These are phyloP conservation scores for Immersiporthe knoxdaviesiana DNA, from an alignment of 2,329 filamentous ascomycete genomes.

Conservation along the genomic window DNA sequence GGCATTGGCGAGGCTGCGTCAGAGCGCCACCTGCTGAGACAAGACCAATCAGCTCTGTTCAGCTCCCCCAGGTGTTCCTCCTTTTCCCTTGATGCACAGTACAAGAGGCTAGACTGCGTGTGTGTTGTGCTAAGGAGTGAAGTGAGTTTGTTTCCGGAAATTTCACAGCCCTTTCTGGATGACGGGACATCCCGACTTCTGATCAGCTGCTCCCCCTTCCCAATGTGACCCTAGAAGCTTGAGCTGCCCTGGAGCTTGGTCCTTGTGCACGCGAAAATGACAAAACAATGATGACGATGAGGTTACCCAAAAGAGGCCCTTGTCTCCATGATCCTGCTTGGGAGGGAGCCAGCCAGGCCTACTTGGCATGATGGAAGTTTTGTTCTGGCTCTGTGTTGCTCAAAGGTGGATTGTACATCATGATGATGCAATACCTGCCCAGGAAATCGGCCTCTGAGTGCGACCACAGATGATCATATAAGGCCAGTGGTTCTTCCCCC, in stretches of 20 bases:
- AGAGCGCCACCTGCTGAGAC: background rate
- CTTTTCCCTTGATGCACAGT: background rate
- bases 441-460: background rate
- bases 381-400: no score
- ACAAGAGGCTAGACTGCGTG: background rate
- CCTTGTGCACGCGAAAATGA: background rate
- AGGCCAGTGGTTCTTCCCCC: background rate
- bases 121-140: background rate
- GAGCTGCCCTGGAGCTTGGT: background rate
- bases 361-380: no score
- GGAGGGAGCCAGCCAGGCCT: background rate
- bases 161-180: background rate
- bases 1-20: background rate
- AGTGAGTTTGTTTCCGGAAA: background rate
- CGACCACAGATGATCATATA: background rate
- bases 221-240: background rate
- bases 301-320: background rate
- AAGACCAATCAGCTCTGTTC: background rate
- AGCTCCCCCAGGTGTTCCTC: background rate
- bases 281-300: slow-evolving; percentile 16
- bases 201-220: background rate
- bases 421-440: slow-evolving; percentile 10
- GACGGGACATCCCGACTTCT: background rate
- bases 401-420: background rate
- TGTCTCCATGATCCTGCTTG: background rate